Percentiles rank a stretch among this genome's conserved stretches.
Evolutionary conservation across 2,329 filamentous ascomycete genomes (phyloP).

Genomic region (Colletotrichum gigasporum): DNA sequence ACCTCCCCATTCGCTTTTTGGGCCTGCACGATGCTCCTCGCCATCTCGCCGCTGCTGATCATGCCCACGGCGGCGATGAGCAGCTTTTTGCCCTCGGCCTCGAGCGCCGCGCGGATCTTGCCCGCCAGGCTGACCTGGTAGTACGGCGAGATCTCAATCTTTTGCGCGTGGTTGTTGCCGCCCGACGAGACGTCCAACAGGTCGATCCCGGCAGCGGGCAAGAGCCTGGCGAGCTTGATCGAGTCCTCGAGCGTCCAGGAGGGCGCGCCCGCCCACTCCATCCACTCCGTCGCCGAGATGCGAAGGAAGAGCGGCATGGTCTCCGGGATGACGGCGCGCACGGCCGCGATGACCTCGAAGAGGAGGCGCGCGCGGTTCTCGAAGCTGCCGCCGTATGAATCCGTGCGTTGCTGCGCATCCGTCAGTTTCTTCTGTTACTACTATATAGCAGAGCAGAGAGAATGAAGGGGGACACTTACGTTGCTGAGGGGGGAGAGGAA

Average conservation of each 20-base stretch:
- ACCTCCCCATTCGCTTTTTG: constrained; percentile 25
- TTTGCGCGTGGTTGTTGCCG: constrained; percentile 72
- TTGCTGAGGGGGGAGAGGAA: constrained; percentile 71
- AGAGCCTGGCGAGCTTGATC: constrained; percentile 72
- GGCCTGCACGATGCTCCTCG: constrained; percentile 64
- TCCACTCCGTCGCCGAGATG: constrained; percentile 71
- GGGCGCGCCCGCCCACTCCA: constrained; percentile 55
- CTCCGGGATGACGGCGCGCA: constrained; percentile 62
- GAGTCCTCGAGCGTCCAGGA: constrained; percentile 77
- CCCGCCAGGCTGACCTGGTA: constrained; percentile 82
- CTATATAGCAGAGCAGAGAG: not conserved
- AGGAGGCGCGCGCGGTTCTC: constrained; percentile 73
- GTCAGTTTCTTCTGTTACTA: constrained; percentile 26
- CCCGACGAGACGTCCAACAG: constrained; percentile 84
- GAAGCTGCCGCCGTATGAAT: constrained; percentile 72
- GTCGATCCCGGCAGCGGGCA: constrained; percentile 81
- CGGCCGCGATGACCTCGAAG: constrained; percentile 60
- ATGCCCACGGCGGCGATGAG: constrained; percentile 79
- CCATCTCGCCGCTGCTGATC: constrained; percentile 75
- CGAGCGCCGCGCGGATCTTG: constrained; percentile 73
- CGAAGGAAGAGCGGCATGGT: constrained; percentile 66
- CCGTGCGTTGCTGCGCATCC: constrained; percentile 59
- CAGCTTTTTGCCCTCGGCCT: constrained; percentile 58
- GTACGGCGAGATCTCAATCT: constrained; percentile 68
- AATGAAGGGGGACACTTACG: constrained; percentile 40